Base-by-base conservation (phyloP, 2,329 filamentous ascomycete genomes). In the Fusarium concolor region DNA sequence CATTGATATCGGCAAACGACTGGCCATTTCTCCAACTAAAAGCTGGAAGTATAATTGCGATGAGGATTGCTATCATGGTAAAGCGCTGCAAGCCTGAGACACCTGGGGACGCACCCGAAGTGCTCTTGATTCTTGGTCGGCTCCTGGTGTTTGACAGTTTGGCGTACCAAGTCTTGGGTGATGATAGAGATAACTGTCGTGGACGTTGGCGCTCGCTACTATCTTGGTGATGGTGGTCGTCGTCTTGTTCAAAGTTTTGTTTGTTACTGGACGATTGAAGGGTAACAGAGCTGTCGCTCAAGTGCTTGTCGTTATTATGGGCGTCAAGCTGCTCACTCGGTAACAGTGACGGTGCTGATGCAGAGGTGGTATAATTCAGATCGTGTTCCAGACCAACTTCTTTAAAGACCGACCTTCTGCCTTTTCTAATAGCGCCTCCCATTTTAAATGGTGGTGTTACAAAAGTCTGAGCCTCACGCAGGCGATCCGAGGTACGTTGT, bases 361-460 rank as follows among this genome's bases (percentile, higher is more conserved):
- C 50, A 24, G 71, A 56, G 54, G 71, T 55, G 9, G 57, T 59
- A 41, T 71, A 68, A 24, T 77, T 60, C 24, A 70, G 61, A 31
- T 79, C 79, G 41, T 80, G 77, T 47, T 80, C 76, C 20, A 86
- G 71, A 6, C 84, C 85, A 39, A 83, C 73, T 74, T 87, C 85
- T 70, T 78, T 85, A 68, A 87, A 87, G 57, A 86, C 77, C 22
- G 85, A 86, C 67, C 78, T 82, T 47, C 85, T 80, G 41, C 80
- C 83, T 71, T 85, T 86, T 63, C 76, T 79, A 46, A 86, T 81
- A 57, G 82, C 85, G 69, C 78, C 78, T 39, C 72, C 73, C 77
- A 82, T 82, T 28, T 77, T 75, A 65, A 84, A 80, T 2, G 77
- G 71, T 45, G 78, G 78, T 12, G 78, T 75, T 51, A 76, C 68